Base-by-base conservation (phyloP, 371 early-diverging fungal genomes). In the Batkoa obscura region DNA sequence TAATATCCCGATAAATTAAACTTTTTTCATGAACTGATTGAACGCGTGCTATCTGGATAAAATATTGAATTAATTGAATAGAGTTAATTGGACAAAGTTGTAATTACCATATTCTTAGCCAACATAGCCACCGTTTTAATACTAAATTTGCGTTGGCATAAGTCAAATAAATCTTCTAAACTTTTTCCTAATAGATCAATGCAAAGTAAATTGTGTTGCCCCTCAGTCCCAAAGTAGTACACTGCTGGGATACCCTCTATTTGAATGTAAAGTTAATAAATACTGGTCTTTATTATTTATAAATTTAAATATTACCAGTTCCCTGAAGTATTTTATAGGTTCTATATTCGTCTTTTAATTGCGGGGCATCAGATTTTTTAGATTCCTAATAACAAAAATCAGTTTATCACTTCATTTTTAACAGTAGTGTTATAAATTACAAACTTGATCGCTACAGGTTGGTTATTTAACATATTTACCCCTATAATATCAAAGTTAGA, bases 1-100 rank as follows among this genome's bases (percentile, higher is more conserved):
- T 99, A 63, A 99, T 97, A 68, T 99, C 99, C 57, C 99, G 80
- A 69, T 99, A 99, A 51, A 99, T 88, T 61, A 94, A 71, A 65
- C 92, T 90, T 68, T 85, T 82, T 62, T 94, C 92, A 67, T 99
- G 99, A 51, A 99, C 81, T 13, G 81, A 78, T 73, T 98, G 97
- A 32, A 98, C 83, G 50, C 89, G 78, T 32, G 75, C 77, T 36
- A 99, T 71, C 87, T 87, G 54, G 4, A 30, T 15, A 12, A 6
- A 15, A 5, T 38, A 39, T 50, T 15, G 36, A 46, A 43, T 31
- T 54, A 56, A 43, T 13, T 13, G 43, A 23, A 43, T 38, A 17
- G 31, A 50, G 13, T 13, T 37, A 43, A n/a, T 4, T 37, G 30
- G n/a, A 12, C 30, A 10, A 45, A 42, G n/a, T 43, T 13, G 10